Evolutionary conservation across 1,139 yeast genomes (phyloP), one percentile per base, ranked within the genome.

Genomic region (Sugiyamaella japonica): DNA sequence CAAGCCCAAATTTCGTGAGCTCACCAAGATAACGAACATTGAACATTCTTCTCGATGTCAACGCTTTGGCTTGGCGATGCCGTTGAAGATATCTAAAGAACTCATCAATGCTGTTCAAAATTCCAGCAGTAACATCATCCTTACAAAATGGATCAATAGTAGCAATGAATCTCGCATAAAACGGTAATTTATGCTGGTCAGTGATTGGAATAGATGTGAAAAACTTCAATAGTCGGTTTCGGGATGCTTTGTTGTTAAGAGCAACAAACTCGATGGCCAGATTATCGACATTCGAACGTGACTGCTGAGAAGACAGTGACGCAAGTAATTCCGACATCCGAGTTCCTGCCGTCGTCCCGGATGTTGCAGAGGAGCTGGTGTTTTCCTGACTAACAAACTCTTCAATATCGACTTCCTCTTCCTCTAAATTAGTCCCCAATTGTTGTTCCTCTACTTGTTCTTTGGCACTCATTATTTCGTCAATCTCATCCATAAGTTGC

Each of bases 161-260:
- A 17, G 86, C 88, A 47, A 89, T 71, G 66, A 89, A 86, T 56
- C 95, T 77, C 0, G 87, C 82, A 67, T 81, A 86, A 54, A 74
- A 76, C 0, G 76, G 73, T 9, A 72, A 56, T 51, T 67, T 59
- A 57, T 67, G 67, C 36, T 63, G 66, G 12, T 72, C 66, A 10
- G 59, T 44, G 17, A 63, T 50, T 3, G 66, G 63, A 25, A 70
- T 58, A 5, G 55, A 56, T 1, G 78, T 73, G 56, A 88, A 79
- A 63, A 82, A 82, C 56, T 77, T 79, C 55, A 82, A 64, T 4
- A 90, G 67, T 61, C 89, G 73, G 57, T 83, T 80, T 48, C 79
- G 79, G 1, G 96, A 84, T 0, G 95, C 91, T 66, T 86, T 88
- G 64, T 87, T 88, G 64, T 85, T 81, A 36, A 89, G 72, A 8